Evolutionary conservation across 2,329 filamentous ascomycete genomes (phyloP).

Genomic region (Fusarium paranaense): DNA sequence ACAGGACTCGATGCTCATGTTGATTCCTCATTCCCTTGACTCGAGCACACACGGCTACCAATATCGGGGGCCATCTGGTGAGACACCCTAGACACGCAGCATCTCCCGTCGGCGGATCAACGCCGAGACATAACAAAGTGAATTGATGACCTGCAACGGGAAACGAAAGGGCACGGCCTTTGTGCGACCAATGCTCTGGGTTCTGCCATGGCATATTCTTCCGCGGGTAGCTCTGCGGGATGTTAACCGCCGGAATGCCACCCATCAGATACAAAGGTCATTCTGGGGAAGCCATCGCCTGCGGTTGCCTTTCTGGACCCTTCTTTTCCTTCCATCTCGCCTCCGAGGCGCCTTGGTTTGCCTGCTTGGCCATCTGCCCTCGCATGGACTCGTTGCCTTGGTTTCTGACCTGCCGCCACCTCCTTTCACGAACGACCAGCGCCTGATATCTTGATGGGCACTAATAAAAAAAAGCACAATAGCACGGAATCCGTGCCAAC

Average conservation of each 20-base stretch:
- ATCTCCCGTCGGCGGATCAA: constrained; percentile 23
- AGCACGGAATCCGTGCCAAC: constrained; percentile 7
- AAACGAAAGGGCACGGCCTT: constrained; percentile 16
- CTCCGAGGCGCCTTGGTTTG: constrained; percentile 21
- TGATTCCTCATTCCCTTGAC: constrained; percentile 36
- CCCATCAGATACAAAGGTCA: neutral
- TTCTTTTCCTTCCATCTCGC: constrained; percentile 18
- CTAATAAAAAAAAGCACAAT: constrained; percentile 8
- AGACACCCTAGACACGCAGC: constrained; percentile 33
- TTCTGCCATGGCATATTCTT: constrained; percentile 11
- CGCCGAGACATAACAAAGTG: constrained; percentile 28
- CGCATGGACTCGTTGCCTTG: constrained; percentile 4
- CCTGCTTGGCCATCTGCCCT: constrained; percentile 4
- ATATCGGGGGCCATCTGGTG: constrained; percentile 9
- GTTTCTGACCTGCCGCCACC: constrained; percentile 20
- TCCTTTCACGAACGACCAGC: constrained; percentile 14
- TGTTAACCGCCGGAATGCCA: constrained; percentile 10
- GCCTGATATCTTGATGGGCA: constrained; percentile 12
- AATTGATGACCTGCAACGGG: constrained; percentile 5
- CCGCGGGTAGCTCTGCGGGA: constrained; percentile 3
- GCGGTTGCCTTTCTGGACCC: constrained; percentile 1
- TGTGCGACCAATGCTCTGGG: constrained; percentile 16
- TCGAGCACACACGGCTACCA: constrained; percentile 21
- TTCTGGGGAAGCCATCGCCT: constrained; percentile 6
- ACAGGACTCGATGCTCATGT: constrained; percentile 13